Conservation (phyloP, 176 grass and related monocot genomes). For the Poa pratensis region DNA sequence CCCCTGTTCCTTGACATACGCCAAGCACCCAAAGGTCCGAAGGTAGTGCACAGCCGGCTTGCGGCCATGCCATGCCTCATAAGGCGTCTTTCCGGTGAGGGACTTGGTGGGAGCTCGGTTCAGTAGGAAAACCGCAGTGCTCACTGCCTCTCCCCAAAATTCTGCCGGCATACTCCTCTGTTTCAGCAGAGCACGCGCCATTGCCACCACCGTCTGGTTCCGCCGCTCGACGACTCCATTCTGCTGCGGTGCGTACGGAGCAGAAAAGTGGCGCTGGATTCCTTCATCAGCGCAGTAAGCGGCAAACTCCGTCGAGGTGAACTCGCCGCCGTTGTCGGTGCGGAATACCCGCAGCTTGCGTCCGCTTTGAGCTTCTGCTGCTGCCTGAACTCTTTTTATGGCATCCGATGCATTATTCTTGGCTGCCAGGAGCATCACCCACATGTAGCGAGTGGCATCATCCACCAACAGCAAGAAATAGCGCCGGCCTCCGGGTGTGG, state of each 20-base stretch:
- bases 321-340: neutral
- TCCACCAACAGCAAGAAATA: conserved; percentile 9
- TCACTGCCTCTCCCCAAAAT: too few species aligned
- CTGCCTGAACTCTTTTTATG: neutral
- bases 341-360: too few species aligned
- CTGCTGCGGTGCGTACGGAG: neutral
- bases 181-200: too few species aligned
- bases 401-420: neutral
- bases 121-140: too few species aligned
- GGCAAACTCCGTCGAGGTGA: neutral
- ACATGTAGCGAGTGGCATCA: neutral
- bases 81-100: neutral
- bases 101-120: too few species aligned
- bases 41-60: too few species aligned
- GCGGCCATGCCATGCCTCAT: too few species aligned
- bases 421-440: neutral
- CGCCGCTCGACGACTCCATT: neutral
- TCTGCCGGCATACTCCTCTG: too few species aligned
- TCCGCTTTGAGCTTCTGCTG: neutral
- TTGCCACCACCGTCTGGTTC: neutral
- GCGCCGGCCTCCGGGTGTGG: neutral
- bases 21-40: too few species aligned
- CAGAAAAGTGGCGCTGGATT: neutral
- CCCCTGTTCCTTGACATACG: too few species aligned
- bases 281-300: neutral